phyloP scores from a whole-genome alignment of 1,284 basidiomycete genomes.

The Porphyrellus sp. region DNA sequence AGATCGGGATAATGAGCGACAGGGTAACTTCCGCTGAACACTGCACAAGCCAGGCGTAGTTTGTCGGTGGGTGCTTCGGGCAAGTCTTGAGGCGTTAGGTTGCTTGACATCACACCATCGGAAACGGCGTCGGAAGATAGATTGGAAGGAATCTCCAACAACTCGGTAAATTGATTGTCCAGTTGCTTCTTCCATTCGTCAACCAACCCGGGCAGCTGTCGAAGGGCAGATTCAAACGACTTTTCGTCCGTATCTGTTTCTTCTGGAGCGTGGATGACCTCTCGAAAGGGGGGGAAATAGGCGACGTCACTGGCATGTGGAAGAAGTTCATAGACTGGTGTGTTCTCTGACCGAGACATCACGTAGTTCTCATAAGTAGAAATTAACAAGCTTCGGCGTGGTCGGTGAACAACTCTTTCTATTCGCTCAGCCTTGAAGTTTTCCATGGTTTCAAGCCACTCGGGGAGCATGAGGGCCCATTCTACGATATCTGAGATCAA shows the following conservation, averaged over 20 bases:
- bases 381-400: background rate
- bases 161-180: slow-evolving; percentile 9
- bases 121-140: background rate
- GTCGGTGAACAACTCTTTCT: background rate
- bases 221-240: slow-evolving; percentile 20
- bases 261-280: slow-evolving; percentile 14
- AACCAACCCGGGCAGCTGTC: slow-evolving; percentile 18
- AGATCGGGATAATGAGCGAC: background rate
- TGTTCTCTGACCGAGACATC: slow-evolving; percentile 7
- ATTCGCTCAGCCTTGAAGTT: background rate
- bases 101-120: background rate
- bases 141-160: slow-evolving; percentile 15
- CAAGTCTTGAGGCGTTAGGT: background rate
- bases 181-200: slow-evolving; percentile 19
- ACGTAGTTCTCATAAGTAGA: slow-evolving; percentile 13
- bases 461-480: background rate
- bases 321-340: slow-evolving; percentile 13
- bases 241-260: background rate
- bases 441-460: background rate
- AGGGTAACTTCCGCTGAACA: background rate
- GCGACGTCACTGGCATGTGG: slow-evolving; percentile 22
- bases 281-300: slow-evolving; percentile 15
- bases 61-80: background rate
- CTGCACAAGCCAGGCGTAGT: slow-evolving; percentile 10
- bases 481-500: background rate